These are phyloP conservation scores for Wickerhamia fluorescens DNA, from an alignment of 805 yeast genomes.

Conservation along the genomic window DNA sequence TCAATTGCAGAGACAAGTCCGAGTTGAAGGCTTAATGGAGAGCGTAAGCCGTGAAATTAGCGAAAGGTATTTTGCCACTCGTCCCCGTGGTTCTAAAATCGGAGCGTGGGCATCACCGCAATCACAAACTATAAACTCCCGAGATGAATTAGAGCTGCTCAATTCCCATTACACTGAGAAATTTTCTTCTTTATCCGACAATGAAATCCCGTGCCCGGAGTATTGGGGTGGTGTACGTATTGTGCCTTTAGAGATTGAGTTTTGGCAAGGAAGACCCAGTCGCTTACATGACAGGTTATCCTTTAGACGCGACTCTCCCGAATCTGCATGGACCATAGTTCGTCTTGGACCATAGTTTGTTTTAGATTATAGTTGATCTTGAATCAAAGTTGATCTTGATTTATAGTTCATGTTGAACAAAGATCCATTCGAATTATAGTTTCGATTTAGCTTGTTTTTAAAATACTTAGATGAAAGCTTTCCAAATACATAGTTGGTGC, in stretches of 20 bases:
- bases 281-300: slow-evolving; percentile 86
- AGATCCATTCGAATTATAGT: too few relatives aligned
- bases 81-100: slow-evolving; percentile 89
- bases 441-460: too few relatives aligned
- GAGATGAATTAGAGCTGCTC: slow-evolving; percentile 57
- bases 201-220: slow-evolving; percentile 82
- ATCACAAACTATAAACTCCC: slow-evolving; percentile 47
- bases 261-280: slow-evolving; percentile 94
- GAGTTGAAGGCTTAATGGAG: slow-evolving; percentile 84
- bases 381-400: too few relatives aligned
- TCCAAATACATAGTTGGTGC: too few relatives aligned
- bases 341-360: slow-evolving; percentile 76
- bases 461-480: too few relatives aligned
- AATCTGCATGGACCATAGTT: slow-evolving; percentile 51
- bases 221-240: slow-evolving; percentile 94
- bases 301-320: slow-evolving; percentile 48
- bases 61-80: slow-evolving; percentile 69
- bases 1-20: slow-evolving; percentile 80
- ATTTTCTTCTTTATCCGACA: slow-evolving; percentile 49
- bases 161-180: slow-evolving; percentile 43
- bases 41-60: slow-evolving; percentile 66
- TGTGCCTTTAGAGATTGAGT: slow-evolving; percentile 85
- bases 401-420: too few relatives aligned
- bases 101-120: slow-evolving; percentile 99
- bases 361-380: too few relatives aligned